Conservation (phyloP, 257 asterid species). For the Linaria vulgaris region DNA sequence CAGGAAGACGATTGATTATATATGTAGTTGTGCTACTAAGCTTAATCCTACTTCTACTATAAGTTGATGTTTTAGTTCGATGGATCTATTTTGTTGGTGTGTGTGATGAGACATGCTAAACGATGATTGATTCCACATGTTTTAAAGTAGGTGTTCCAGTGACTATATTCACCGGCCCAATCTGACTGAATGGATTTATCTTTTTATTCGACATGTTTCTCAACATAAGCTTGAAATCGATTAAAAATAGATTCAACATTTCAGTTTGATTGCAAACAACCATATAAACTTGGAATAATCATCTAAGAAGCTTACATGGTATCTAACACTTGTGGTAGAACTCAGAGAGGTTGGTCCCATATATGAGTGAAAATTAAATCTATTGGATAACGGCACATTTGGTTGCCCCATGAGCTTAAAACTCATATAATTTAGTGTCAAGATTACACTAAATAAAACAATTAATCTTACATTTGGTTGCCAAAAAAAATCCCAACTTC, state of each 20-base stretch:
- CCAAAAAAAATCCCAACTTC: no score
- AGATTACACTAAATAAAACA: no score
- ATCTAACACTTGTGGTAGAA: neutral
- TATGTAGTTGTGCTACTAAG: neutral
- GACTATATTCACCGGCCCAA: neutral
- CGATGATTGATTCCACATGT: neutral
- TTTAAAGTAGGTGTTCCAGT: neutral
- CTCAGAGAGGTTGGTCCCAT: neutral
- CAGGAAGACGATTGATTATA: neutral
- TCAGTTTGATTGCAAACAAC: neutral
- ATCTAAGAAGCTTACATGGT: neutral
- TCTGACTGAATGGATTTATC: neutral
- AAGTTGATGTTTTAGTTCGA: neutral
- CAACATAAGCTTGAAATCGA: neutral
- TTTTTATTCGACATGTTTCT: neutral
- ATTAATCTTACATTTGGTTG: no score
- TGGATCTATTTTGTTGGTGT: conserved; percentile 1
- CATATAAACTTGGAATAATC: neutral
- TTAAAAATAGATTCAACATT: neutral
- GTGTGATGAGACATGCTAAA: neutral
- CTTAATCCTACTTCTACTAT: neutral
- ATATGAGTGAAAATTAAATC: neutral
- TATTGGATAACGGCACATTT: no score
- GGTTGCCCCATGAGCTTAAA: no score
- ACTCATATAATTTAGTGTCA: no score